Evolutionary conservation across 169 alveolate species (phyloP).

Genomic region (Babesia ovata): DNA sequence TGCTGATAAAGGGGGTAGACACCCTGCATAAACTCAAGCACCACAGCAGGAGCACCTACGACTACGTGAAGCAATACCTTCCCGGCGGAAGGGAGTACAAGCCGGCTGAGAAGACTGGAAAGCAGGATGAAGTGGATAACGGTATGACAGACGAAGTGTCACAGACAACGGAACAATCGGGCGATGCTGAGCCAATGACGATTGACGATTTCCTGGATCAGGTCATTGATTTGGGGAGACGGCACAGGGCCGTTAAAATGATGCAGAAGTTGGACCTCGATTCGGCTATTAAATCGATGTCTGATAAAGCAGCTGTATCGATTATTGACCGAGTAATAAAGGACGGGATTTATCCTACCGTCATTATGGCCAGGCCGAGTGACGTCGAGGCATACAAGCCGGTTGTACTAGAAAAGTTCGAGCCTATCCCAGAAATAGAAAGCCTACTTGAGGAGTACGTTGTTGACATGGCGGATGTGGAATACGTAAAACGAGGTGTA

Average conservation of each 20-base stretch:
- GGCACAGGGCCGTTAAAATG: not conserved
- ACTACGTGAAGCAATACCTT: constrained; percentile 23
- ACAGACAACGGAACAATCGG: too few species aligned
- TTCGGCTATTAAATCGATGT: not conserved
- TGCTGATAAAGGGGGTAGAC: constrained; percentile 34
- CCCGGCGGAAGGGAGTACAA: not conserved
- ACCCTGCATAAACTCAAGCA: constrained; percentile 33
- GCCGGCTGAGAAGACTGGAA: not conserved
- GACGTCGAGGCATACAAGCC: not conserved
- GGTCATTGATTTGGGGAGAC: constrained; percentile 5
- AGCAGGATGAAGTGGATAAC: too few species aligned
- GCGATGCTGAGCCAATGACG: not conserved
- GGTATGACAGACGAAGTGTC: too few species aligned
- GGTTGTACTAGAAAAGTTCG: constrained; percentile 1
- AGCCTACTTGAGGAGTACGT: not conserved
- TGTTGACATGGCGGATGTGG: not conserved
- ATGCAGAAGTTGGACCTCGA: not conserved
- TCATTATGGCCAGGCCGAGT: not conserved
- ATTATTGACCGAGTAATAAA: constrained; percentile 6
- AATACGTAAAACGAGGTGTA: constrained; percentile 4
- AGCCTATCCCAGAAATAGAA: not conserved
- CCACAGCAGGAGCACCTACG: not conserved
- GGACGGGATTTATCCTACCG: constrained; percentile 31
- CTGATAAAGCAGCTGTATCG: not conserved
- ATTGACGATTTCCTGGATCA: constrained; percentile 18